Evolutionary conservation across 2,329 filamentous ascomycete species (phyloP).

Genomic region (Hymenoscyphus fraxineus): DNA sequence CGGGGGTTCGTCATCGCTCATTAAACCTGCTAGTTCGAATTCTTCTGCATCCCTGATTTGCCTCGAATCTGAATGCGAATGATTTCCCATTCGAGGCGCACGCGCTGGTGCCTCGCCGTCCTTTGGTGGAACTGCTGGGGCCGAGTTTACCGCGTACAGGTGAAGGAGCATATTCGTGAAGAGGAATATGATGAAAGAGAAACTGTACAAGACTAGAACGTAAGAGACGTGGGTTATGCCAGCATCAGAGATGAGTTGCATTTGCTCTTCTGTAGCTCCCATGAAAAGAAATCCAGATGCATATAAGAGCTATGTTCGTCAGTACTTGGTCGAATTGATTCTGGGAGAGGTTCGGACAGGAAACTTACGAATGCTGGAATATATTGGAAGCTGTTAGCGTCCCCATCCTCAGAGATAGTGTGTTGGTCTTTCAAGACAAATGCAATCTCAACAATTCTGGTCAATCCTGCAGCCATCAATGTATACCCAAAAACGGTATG

Average conservation of each 20-base stretch:
- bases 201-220: constrained; percentile 83
- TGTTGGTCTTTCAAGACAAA: constrained; percentile 77
- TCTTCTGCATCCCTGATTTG: constrained; percentile 79
- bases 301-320: constrained; percentile 66
- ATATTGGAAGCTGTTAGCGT: constrained; percentile 71
- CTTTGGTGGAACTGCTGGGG: constrained; percentile 37
- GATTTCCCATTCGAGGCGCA: constrained; percentile 33
- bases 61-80: constrained; percentile 44
- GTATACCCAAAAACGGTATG: constrained; percentile 92
- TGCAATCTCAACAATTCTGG: constrained; percentile 84
- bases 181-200: constrained; percentile 87
- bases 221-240: constrained; percentile 87
- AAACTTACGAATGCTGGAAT: constrained; percentile 64
- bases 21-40: constrained; percentile 87
- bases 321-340: constrained; percentile 20
- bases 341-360: background rate
- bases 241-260: constrained; percentile 69
- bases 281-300: constrained; percentile 95
- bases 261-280: constrained; percentile 96
- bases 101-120: constrained; percentile 25
- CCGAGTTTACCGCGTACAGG: constrained; percentile 66
- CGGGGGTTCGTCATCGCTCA: constrained; percentile 77
- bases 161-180: constrained; percentile 83
- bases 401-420: constrained; percentile 62
- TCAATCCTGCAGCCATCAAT: constrained; percentile 81